Conservation (phyloP, 2,329 filamentous ascomycete species). For the Ophiostoma sp. region DNA sequence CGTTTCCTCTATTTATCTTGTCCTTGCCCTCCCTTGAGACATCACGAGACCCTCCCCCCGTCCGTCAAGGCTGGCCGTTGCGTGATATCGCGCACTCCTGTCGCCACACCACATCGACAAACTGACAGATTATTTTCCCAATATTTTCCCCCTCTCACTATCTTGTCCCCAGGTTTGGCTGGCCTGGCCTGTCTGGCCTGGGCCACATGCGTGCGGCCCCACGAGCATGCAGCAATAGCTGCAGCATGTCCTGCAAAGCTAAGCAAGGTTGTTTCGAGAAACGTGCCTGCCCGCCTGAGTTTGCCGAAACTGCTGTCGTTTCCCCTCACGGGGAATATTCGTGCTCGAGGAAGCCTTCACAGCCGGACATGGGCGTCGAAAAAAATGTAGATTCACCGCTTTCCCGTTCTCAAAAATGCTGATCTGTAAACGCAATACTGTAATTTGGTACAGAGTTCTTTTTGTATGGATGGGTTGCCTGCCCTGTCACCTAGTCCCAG, state of each 20-base stretch:
- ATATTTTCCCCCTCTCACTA: neutral
- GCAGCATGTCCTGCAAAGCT: conserved; percentile 9
- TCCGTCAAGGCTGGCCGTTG: neutral
- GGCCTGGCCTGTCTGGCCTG: neutral
- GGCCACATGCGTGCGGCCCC: neutral
- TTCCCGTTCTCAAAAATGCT: conserved; percentile 9
- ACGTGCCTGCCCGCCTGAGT: neutral
- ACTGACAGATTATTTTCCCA: neutral
- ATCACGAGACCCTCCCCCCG: neutral
- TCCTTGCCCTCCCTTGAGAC: neutral
- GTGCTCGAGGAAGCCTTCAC: neutral
- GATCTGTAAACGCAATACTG: neutral
- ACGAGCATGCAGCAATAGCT: neutral
- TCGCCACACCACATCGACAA: conserved; percentile 3
- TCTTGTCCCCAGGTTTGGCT: neutral
- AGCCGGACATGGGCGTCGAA: neutral
- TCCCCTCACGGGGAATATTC: neutral
- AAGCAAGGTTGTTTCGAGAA: neutral
- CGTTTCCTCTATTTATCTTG: neutral
- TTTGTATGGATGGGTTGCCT: too few species aligned
- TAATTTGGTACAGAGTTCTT: neutral
- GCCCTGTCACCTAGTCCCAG: neutral
- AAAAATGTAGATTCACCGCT: neutral
- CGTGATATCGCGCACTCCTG: conserved; percentile 17
- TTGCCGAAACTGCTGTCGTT: neutral